A percentile compares a stretch with the other conserved stretches of the same genome.
These are phyloP conservation scores for Chaetomium olivaceum DNA, from an alignment of 2,329 filamentous ascomycete species.

Conservation along the genomic window DNA sequence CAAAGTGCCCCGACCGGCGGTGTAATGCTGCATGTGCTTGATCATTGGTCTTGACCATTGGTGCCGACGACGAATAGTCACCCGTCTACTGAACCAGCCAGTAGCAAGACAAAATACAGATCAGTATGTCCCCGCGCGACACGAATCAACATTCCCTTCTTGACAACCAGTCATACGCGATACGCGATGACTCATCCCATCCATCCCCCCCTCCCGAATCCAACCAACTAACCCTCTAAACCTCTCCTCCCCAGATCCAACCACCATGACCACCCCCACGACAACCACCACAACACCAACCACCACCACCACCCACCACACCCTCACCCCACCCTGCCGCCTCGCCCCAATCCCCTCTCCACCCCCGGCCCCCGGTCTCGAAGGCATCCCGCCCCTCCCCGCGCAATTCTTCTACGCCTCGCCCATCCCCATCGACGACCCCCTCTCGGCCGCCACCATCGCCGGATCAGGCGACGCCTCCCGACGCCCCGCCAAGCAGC, in stretches of 20 bases:
- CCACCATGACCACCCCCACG: conserved; percentile 22
- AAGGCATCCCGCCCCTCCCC: conserved; percentile 59
- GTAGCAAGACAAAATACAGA: background rate
- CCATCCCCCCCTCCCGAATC: background rate
- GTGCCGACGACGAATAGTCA: background rate
- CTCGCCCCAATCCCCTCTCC: conserved; percentile 34
- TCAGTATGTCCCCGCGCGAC: background rate
- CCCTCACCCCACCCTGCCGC: conserved; percentile 19
- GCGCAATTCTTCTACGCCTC: conserved; percentile 87
- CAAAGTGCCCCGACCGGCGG: conserved; percentile 1
- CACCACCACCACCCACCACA: conserved; percentile 7
- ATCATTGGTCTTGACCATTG: background rate
- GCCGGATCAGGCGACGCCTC: conserved; percentile 52
- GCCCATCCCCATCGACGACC: conserved; percentile 80
- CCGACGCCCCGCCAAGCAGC: conserved; percentile 43
- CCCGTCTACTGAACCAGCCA: background rate
- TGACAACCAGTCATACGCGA: background rate
- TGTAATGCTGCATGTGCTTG: conserved; percentile 8
- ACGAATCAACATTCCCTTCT: background rate
- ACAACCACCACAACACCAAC: background rate
- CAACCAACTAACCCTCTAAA: background rate
- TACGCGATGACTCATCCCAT: background rate
- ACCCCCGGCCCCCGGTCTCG: conserved; percentile 40
- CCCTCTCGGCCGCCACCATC: conserved; percentile 66
- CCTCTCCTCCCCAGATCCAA: background rate